These are phyloP conservation scores for Anethum foeniculum DNA, from an alignment of 140 eudicot genomes.

Conservation along the genomic window DNA sequence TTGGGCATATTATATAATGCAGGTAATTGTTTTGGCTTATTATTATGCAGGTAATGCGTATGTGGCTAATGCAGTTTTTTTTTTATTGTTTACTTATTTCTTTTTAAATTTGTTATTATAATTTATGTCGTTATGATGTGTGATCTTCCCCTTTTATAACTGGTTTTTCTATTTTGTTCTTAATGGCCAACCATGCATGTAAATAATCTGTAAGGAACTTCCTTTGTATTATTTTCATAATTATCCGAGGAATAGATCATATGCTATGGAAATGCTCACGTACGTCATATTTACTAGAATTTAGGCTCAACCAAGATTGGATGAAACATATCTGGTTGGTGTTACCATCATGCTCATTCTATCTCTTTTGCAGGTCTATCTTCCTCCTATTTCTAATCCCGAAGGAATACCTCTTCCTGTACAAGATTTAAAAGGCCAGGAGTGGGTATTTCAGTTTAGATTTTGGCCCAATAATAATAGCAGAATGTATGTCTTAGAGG, in stretches of 20 bases:
- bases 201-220: background rate
- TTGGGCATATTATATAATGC: background rate
- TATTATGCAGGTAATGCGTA: background rate
- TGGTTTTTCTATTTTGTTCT: background rate
- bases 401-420: constrained; percentile 72
- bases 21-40: background rate
- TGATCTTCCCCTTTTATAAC: background rate
- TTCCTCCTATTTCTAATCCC: constrained; percentile 63
- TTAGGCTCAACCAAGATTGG: background rate
- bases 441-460: constrained; percentile 78
- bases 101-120: background rate
- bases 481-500: constrained; percentile 90
- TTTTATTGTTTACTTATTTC: background rate
- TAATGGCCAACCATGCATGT: background rate
- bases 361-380: constrained; percentile 44
- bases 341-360: background rate
- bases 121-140: background rate
- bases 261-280: background rate
- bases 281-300: background rate
- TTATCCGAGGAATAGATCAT: background rate
- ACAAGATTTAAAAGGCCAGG: constrained; percentile 71
- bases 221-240: background rate
- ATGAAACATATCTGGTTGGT: background rate
- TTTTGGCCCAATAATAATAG: constrained; percentile 80
- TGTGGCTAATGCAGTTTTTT: background rate